Conservation (phyloP, 139 green algal genomes). For the Raphidocelis subcapitata region DNA sequence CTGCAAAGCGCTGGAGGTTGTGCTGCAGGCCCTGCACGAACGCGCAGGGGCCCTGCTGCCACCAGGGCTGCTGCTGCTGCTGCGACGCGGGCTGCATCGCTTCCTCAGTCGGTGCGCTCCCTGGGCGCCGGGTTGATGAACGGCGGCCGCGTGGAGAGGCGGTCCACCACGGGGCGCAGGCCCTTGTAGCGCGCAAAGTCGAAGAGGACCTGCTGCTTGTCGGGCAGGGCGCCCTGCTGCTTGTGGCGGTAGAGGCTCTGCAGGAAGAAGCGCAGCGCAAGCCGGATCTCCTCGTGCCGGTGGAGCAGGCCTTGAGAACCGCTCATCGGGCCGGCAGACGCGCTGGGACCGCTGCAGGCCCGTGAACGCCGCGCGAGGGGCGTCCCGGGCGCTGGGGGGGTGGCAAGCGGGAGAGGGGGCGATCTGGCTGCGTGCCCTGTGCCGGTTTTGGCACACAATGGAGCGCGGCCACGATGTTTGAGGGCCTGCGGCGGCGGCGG, state of each 20-base stretch:
- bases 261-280: constrained; percentile 53
- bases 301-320: constrained; percentile 15
- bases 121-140: background rate
- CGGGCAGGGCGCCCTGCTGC: constrained; percentile 26
- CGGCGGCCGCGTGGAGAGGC: constrained; percentile 18
- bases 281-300: constrained; percentile 51
- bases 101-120: too few relatives aligned
- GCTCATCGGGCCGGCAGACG: too few relatives aligned
- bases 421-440: too few relatives aligned
- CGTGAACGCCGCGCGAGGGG: too few relatives aligned
- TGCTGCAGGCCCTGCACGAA: constrained; percentile 26
- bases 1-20: background rate
- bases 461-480: too few relatives aligned
- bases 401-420: too few relatives aligned
- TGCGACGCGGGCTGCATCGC: background rate
- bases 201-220: constrained; percentile 27
- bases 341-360: too few relatives aligned
- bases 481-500: too few relatives aligned
- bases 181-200: constrained; percentile 42
- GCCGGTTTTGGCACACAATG: too few relatives aligned
- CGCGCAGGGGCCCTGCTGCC: background rate
- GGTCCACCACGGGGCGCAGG: constrained; percentile 33
- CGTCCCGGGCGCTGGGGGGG: too few relatives aligned
- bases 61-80: constrained; percentile 21
- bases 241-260: constrained; percentile 46